These are phyloP conservation scores for Pseudonitzschia multiseries DNA, from an alignment of 108 stramenopile species.

Conservation along the genomic window DNA sequence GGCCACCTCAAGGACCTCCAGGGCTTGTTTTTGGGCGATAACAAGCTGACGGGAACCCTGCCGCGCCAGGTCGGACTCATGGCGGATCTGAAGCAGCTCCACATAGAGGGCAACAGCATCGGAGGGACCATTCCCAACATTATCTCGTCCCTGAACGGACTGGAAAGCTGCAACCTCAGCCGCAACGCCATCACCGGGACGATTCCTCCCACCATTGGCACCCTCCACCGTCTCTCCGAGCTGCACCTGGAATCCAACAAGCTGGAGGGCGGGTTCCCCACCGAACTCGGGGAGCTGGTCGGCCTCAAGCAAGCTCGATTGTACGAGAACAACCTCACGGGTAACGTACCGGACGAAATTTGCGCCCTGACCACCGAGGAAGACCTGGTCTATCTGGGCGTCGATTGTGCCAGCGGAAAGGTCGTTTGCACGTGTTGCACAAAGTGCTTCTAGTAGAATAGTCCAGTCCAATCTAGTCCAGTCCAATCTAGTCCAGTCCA, in stretches of 20 bases:
- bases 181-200: conserved; percentile 37
- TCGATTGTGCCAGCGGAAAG: conserved; percentile 20
- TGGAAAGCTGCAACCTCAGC: conserved; percentile 18
- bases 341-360: conserved; percentile 32
- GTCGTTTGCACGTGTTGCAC: conserved; percentile 24
- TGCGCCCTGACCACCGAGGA: conserved; percentile 21
- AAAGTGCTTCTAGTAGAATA: conserved; percentile 34
- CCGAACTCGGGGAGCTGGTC: conserved; percentile 22
- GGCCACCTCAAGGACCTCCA: conserved; percentile 31
- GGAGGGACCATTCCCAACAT: conserved; percentile 23
- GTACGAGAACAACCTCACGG: conserved; percentile 25
- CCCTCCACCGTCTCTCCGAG: conserved; percentile 11
- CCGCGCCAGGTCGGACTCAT: conserved; percentile 28
- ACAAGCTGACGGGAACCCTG: conserved; percentile 23
- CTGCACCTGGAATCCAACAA: conserved; percentile 28
- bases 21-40: conserved; percentile 25
- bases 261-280: conserved; percentile 31
- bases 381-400: conserved; percentile 6
- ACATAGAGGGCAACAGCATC: conserved; percentile 24
- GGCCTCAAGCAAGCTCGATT: conserved; percentile 19
- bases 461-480: no score
- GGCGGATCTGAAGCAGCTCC: conserved; percentile 20
- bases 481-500: no score
- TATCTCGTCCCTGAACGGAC: conserved; percentile 11
- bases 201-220: conserved; percentile 38